Base-by-base conservation (phyloP, 208 protist species). In the Wallacemonas rigidus region DNA sequence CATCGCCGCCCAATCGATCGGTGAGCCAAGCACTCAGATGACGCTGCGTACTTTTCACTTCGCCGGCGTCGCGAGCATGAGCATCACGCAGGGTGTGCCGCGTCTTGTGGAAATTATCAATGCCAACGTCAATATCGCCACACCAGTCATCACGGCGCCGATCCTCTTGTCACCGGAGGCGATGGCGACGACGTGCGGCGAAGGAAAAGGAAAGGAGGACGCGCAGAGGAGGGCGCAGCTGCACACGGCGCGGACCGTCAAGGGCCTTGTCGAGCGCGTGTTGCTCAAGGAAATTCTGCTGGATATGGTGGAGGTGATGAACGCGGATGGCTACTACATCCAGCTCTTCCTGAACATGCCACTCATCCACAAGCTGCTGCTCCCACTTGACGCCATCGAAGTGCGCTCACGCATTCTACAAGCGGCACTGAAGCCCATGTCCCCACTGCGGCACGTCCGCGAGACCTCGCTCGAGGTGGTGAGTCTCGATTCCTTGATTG, bases 1-100 rank as follows among this genome's bases (percentile, higher is more conserved):
- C 12, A 88, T 99, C 67, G 99, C 95, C 40, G 99, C 97, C 6
- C 98, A 99, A 90, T 98, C 90, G 9, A 99, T 99, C 58, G 99
- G 99, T 67, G 99, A 99, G 83, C 99, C 99, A 41, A 98, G 92
- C 44, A 99, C 99, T 47, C 99, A 99, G 78, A 99, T 99, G 99
- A 99, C 99, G 0, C 89, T 99, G 15, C 99, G 99, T 75, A 99
- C 98, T 26, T 99, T 99, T 88, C 99, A 99, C 91, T 99, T 99
- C 89, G 99, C 99, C 45, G 99, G 99, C 74, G 98, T 99, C 17
- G 98, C 99, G 43, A 98, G 95, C 68, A 99, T 99, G 99, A 99
- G 85, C 80, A 97, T 99, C 77, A 98, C 97, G 15, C 92, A 98
- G 54, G 98, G 97, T 93, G 97, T 99, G 44, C 97, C 98, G 43